phyloP scores from a whole-genome alignment of 768 basidiomycete species.

The Termitomyces sp. region DNA sequence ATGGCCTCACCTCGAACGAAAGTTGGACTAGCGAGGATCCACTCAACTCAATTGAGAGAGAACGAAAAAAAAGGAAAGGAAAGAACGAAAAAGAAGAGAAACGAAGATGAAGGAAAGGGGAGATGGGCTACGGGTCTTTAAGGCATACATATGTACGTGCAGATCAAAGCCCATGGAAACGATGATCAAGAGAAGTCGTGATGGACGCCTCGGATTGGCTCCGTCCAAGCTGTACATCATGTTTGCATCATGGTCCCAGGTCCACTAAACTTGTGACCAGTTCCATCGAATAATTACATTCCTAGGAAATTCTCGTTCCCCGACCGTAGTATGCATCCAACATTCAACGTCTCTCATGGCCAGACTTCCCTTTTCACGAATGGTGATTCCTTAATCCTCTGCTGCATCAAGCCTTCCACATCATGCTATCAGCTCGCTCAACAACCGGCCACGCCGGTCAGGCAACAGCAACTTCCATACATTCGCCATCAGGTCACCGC shows the following conservation, averaged over 20 bases:
- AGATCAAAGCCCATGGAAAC: conserved; percentile 17
- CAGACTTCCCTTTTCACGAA: background rate
- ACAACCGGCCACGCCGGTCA: background rate
- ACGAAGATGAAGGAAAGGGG: conserved; percentile 18
- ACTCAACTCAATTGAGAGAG: conserved; percentile 55
- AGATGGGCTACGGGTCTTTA: conserved; percentile 17
- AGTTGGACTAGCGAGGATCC: conserved; percentile 55
- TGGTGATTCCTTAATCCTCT: background rate
- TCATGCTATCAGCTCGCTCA: background rate
- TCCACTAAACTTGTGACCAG: too few species aligned
- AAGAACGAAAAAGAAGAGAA: conserved; percentile 27
- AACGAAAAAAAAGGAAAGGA: conserved; percentile 35
- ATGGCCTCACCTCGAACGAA: conserved; percentile 49
- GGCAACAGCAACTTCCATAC: background rate
- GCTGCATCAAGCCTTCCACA: background rate
- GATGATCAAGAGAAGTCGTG: background rate
- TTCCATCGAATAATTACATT: background rate
- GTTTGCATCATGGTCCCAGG: too few species aligned
- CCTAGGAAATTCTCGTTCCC: background rate
- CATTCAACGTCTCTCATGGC: background rate
- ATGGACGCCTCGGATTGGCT: background rate
- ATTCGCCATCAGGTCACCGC: background rate
- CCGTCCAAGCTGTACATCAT: background rate
- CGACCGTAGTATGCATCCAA: background rate
- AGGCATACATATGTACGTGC: conserved; percentile 14